Base-by-base conservation (phyloP, 2,329 filamentous ascomycete species). In the Neurospora crassa region DNA sequence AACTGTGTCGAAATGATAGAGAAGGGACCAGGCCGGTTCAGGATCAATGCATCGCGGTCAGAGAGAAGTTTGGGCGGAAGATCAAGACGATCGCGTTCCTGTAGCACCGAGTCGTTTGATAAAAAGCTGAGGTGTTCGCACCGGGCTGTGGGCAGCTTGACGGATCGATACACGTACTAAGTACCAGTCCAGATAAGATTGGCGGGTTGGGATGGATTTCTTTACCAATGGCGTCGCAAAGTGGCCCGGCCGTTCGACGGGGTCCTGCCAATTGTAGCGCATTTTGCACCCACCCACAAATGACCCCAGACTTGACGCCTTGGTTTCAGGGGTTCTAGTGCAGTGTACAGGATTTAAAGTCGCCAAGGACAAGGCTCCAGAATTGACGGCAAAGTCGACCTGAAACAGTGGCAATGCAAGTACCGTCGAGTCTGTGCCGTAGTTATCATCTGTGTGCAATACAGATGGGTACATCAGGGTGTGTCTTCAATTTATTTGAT, bases 51-150 rank as follows among this genome's bases (percentile, higher is more conserved):
- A 77, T 76, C 68, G 72, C 73, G 70, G 72, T 70, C 71, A 45
- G 71, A 69, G 43, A 69, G 53, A 47, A 45, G 20, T 67, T 68
- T 40, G 68, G 47, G 70, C 43, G 43, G 67, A 41, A 69, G 68
- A 70, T 70, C 63, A 70, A 74, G 24, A 71, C 67, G 67, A 45
- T 74, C 47, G 72, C 70, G 70, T 70, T 70, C 41, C 37, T 68
- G 74, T 75, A 70, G 73, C 69, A 75, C 73, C 42, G 67, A 71
- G 70, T 63, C 67, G 71, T 71, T 72, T 68, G 67, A 68, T 73
- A 76, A 77, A 77, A 76, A 63, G 53, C 53, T 63, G 53, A 63
- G 73, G 74, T 77, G 76, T 76, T 75, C 75, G 74, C 72, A 76
- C 72, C 76, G 76, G 75, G 75, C 74, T 77, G 53, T 63, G 53